Evolutionary conservation across 176 grass and related monocot genomes (phyloP).

Genomic region (Eleusine coracana): DNA sequence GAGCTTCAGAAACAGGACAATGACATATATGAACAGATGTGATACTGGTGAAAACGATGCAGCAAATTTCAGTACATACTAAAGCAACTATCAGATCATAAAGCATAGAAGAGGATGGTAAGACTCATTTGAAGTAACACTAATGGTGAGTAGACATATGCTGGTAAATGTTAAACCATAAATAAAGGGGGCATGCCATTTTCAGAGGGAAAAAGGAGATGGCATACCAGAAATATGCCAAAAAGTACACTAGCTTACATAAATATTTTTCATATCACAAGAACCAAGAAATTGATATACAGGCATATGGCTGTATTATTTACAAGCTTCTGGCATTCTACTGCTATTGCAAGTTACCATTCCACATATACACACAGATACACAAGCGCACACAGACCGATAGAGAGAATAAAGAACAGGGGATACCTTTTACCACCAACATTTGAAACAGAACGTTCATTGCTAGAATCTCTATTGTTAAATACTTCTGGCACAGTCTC

Average conservation of each 20-base stretch:
- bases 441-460: conserved; percentile 30
- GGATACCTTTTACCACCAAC: conserved; percentile 54
- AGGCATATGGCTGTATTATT: not conserved
- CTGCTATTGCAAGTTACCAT: not conserved
- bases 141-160: not conserved
- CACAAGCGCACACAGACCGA: not conserved
- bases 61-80: conserved; percentile 36
- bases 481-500: conserved; percentile 35
- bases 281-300: not conserved
- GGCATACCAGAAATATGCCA: not conserved
- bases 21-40: conserved; percentile 55
- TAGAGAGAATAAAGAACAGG: conserved; percentile 19
- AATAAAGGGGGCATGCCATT: not conserved
- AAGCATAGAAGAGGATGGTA: conserved; percentile 16
- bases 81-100: conserved; percentile 23
- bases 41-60: conserved; percentile 46
- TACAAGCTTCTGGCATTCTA: not conserved
- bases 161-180: not conserved
- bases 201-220: not conserved
- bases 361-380: conserved; percentile 4
- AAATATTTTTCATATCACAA: not conserved
- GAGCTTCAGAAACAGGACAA: conserved; percentile 63
- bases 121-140: conserved; percentile 20
- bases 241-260: not conserved
- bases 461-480: conserved; percentile 30